Conservation (phyloP, 2,329 filamentous ascomycete species). For the Ophiostoma himal-ulmi region DNA sequence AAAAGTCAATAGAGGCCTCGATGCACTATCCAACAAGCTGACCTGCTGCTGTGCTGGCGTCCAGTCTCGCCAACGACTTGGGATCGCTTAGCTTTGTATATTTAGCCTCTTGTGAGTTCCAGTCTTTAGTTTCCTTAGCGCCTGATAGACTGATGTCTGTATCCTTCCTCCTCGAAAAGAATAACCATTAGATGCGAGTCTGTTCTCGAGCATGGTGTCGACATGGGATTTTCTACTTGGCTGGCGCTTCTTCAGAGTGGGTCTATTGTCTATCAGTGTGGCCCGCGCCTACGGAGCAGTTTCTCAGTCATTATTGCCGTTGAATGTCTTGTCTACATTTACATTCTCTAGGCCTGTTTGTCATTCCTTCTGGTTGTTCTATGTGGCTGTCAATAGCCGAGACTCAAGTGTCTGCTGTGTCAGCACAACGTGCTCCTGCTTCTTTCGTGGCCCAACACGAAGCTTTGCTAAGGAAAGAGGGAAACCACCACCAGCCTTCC, state of each 20-base stretch:
- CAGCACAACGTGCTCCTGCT: not conserved
- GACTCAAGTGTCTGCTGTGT: not conserved
- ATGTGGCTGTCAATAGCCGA: not conserved
- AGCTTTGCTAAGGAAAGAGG: not conserved
- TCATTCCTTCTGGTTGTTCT: too few relatives aligned
- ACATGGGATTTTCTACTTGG: not conserved
- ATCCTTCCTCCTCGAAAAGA: too few relatives aligned
- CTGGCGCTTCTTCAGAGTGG: not conserved
- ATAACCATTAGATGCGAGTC: too few relatives aligned
- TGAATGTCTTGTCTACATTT: not conserved
- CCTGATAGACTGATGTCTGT: too few relatives aligned
- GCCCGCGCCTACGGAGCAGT: not conserved
- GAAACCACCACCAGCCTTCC: not conserved
- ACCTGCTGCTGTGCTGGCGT: constrained; percentile 18
- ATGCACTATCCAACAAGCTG: constrained; percentile 14
- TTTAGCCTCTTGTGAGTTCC: not conserved
- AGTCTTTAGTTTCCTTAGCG: not conserved
- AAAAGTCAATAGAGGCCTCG: not conserved
- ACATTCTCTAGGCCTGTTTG: too few relatives aligned
- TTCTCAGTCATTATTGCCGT: not conserved
- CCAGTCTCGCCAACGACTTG: constrained; percentile 18
- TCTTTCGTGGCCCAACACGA: not conserved
- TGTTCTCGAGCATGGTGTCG: not conserved
- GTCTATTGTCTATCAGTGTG: not conserved
- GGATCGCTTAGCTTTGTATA: not conserved